Evolutionary conservation across 2,329 filamentous ascomycete genomes (phyloP).

Genomic region (Daldinia sp.): DNA sequence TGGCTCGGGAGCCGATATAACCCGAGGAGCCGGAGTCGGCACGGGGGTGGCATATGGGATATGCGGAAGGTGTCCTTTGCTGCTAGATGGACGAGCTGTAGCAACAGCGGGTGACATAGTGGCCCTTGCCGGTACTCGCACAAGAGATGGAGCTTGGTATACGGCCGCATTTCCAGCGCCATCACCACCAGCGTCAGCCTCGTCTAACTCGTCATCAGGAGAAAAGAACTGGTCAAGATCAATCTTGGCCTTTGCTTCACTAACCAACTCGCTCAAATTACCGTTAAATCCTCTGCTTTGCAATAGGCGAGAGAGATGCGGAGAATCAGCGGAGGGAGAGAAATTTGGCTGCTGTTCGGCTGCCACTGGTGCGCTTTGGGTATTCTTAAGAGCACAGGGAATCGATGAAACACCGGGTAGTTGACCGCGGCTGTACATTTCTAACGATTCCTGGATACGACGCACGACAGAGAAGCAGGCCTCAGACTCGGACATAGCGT

Average conservation of each 20-base stretch:
- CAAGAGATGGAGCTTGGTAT: conserved; percentile 49
- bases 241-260: conserved; percentile 65
- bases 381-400: conserved; percentile 46
- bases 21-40: conserved; percentile 48
- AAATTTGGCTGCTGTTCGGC: conserved; percentile 51
- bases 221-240: conserved; percentile 60
- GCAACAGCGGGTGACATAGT: conserved; percentile 60
- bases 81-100: conserved; percentile 61
- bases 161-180: conserved; percentile 51
- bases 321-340: conserved; percentile 65
- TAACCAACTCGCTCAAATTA: conserved; percentile 66
- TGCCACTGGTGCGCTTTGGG: conserved; percentile 36
- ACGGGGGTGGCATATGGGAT: conserved; percentile 52
- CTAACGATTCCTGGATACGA: conserved; percentile 63
- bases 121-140: conserved; percentile 67
- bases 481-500: conserved; percentile 62
- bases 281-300: conserved; percentile 67
- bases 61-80: conserved; percentile 59
- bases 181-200: conserved; percentile 55
- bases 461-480: conserved; percentile 58
- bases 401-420: conserved; percentile 58
- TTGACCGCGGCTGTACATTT: conserved; percentile 60
- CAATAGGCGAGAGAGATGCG: conserved; percentile 73
- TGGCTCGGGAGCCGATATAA: conserved; percentile 34
- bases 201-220: conserved; percentile 62